These are phyloP conservation scores for Craterostigma plantagineum DNA, from an alignment of 257 asterid genomes.

Conservation along the genomic window DNA sequence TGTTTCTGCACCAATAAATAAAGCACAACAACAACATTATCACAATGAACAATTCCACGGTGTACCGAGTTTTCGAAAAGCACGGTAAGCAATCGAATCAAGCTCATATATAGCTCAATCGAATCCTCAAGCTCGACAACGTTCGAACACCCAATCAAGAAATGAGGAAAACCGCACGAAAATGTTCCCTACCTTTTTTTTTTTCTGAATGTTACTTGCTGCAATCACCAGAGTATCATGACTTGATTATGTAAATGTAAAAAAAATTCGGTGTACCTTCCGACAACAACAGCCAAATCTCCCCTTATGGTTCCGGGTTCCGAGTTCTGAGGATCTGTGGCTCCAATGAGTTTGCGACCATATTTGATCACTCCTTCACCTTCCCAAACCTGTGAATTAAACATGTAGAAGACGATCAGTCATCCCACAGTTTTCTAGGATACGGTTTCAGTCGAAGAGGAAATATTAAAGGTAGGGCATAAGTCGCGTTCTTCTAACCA, in stretches of 20 bases:
- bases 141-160: too few relatives aligned
- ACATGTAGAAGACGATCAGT: not conserved
- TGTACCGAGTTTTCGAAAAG: too few relatives aligned
- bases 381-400: conserved; percentile 56
- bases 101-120: too few relatives aligned
- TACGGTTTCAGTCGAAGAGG: not conserved
- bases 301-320: conserved; percentile 89
- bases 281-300: conserved; percentile 64
- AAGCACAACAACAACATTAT: not conserved
- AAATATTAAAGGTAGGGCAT: not conserved
- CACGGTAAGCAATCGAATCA: too few relatives aligned
- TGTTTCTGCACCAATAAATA: conserved; percentile 31
- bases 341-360: conserved; percentile 74
- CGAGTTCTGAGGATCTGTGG: conserved; percentile 80
- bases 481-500: conserved; percentile 29
- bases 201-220: too few relatives aligned
- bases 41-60: not conserved
- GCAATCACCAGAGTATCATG: too few relatives aligned
- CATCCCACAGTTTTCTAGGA: not conserved
- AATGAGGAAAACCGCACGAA: too few relatives aligned
- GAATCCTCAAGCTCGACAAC: too few relatives aligned
- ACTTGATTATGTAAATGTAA: not conserved
- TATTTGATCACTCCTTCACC: conserved; percentile 75
- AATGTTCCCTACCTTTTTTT: too few relatives aligned
- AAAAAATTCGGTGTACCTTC: conserved; percentile 35